Base-by-base conservation (phyloP, 352 stramenopile species). In the Peronospora farinosa region DNA sequence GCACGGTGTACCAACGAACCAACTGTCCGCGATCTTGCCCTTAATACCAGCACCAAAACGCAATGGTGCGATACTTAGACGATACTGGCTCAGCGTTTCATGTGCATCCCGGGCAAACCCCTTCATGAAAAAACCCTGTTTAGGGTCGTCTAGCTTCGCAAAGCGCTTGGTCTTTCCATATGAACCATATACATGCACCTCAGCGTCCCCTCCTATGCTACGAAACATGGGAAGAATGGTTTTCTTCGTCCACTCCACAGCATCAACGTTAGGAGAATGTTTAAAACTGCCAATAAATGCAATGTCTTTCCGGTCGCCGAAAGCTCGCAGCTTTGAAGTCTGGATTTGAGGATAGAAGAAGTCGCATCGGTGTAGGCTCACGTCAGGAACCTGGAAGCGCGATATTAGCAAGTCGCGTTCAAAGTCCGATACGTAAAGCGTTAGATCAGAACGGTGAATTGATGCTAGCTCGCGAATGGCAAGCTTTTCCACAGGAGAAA, bases 21-120 rank as follows among this genome's bases (percentile, higher is more conserved):
- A 98, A 56, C 86, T 86, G 57, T 98, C 90, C 2, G 91, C 74
- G 50, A 98, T 96, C 61, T 98, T 98, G 16, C 92, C 92, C 60
- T 98, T 98, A 54, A 97, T 95, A 2, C 92, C 92, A 2, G 90
- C 90, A 23, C 92, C 92, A 69, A 94, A 98, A 6, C 92, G 82
- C 47, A 98, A 63, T 5, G 92, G 92, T 25, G 92, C 90, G 28
- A 97, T 69, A 8, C 84, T 78, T 5, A 97, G 53, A 9, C 81
- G 66, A 45, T 92, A 86, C 41, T 58, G 49, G 11, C 73, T 64
- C 31, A 95, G 58, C 5, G 62, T 93, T 7, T 81, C 61, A 47
- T 95, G 69, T 5, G 90, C 71, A 47, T 92, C 65, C 0, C 72
- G 50, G 6, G 85, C 74, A 58, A 88, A 92, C 0, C 92, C 92